These are phyloP conservation scores for Yamadazyma jaroonii DNA, from an alignment of 1,139 yeast genomes.

Conservation along the genomic window DNA sequence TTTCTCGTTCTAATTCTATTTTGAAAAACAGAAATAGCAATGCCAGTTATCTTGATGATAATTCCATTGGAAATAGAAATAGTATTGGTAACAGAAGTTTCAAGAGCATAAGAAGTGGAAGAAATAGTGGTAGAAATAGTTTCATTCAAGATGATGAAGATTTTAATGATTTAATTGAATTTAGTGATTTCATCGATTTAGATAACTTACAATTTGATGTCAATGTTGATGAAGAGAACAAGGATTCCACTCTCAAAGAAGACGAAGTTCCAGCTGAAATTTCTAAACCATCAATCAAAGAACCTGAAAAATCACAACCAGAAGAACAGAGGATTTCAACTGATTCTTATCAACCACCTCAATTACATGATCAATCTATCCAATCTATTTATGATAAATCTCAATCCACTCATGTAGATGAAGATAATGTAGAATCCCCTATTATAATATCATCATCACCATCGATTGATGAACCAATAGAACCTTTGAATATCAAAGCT, in stretches of 20 bases:
- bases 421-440: slow-evolving; percentile 10
- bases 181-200: slow-evolving; percentile 64
- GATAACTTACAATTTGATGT: slow-evolving; percentile 31
- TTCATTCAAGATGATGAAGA: slow-evolving; percentile 13
- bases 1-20: slow-evolving; percentile 45
- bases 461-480: slow-evolving; percentile 14
- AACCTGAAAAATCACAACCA: no score
- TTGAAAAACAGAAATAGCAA: slow-evolving; percentile 32
- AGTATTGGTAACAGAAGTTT: slow-evolving; percentile 6
- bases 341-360: neutral
- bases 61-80: slow-evolving; percentile 5
- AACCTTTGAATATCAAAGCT: slow-evolving; percentile 13
- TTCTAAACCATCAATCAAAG: no score
- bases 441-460: slow-evolving; percentile 15
- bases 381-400: neutral
- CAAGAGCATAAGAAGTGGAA: neutral
- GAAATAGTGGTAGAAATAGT: neutral
- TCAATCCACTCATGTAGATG: neutral
- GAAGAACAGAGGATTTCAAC: neutral
- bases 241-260: no score
- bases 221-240: slow-evolving; percentile 1
- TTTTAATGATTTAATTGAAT: slow-evolving; percentile 48
- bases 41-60: slow-evolving; percentile 2
- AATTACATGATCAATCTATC: neutral
- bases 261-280: neutral